A percentile compares a stretch with the other conserved stretches of the same genome.
These are phyloP conservation scores for Botryotinia globosa DNA, from an alignment of 2,329 filamentous ascomycete genomes.

Conservation along the genomic window DNA sequence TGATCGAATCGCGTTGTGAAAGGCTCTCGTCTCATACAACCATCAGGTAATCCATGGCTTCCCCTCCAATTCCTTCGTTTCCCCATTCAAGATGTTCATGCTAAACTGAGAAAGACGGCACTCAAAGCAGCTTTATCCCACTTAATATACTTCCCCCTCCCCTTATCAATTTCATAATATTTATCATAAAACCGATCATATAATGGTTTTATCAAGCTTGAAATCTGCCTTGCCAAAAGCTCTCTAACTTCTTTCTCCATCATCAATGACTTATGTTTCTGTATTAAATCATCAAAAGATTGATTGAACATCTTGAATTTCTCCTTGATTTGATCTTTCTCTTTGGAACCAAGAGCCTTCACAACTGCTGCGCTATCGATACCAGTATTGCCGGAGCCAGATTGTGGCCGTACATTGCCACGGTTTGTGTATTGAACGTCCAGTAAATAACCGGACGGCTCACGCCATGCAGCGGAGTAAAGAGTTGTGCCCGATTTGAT, in stretches of 20 bases:
- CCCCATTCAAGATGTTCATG: not conserved
- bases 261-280: conserved; percentile 74
- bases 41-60: not conserved
- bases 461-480: conserved; percentile 86
- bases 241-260: conserved; percentile 90
- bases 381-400: conserved; percentile 55
- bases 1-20: not conserved
- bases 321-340: conserved; percentile 93
- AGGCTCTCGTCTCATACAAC: not conserved
- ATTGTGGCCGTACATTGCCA: conserved; percentile 60
- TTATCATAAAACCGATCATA: conserved; percentile 96
- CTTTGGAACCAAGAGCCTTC: conserved; percentile 80
- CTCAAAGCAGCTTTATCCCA: conserved; percentile 86
- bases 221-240: conserved; percentile 78
- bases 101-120: conserved; percentile 47
- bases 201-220: conserved; percentile 87
- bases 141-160: conserved; percentile 96
- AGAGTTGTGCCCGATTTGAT: conserved; percentile 79
- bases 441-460: conserved; percentile 78
- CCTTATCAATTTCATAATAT: conserved; percentile 97
- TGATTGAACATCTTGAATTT: conserved; percentile 93
- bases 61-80: not conserved
- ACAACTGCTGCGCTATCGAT: conserved; percentile 80
- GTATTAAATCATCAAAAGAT: conserved; percentile 84
- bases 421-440: conserved; percentile 92